Evolutionary conservation across 2,329 filamentous ascomycete species (phyloP).

Genomic region (Exutisphaerella laricina): DNA sequence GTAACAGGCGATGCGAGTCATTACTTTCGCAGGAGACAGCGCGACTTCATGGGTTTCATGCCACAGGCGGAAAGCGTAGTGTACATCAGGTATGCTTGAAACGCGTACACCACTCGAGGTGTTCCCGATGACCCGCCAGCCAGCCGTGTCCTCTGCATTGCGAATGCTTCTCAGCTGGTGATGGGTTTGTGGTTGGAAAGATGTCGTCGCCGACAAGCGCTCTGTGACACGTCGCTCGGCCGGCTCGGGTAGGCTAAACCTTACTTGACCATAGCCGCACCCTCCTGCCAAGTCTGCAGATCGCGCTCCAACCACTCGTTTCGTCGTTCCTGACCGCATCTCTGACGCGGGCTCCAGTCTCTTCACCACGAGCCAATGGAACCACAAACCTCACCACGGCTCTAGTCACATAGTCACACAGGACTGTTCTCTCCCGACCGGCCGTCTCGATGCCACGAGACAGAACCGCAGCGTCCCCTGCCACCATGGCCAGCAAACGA

Average conservation of each 20-base stretch:
- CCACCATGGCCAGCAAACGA: slow-evolving; percentile 5
- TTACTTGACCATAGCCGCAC: too few relatives aligned
- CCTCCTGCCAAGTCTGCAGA: too few relatives aligned
- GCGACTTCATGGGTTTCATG: neutral
- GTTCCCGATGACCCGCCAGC: neutral
- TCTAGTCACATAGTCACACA: neutral
- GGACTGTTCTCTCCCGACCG: neutral
- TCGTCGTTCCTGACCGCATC: slow-evolving; percentile 3
- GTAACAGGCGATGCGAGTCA: neutral
- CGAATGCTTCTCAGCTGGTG: neutral
- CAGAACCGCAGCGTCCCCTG: slow-evolving; percentile 1
- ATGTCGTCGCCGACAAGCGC: too few relatives aligned
- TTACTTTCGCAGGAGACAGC: slow-evolving; percentile 1
- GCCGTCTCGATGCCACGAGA: slow-evolving; percentile 3
- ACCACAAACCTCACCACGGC: neutral
- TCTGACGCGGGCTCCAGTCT: neutral
- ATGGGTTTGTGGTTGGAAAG: neutral
- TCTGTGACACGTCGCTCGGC: neutral
- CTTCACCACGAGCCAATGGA: slow-evolving; percentile 1
- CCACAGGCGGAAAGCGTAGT: too few relatives aligned
- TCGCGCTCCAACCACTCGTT: too few relatives aligned
- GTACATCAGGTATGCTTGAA: too few relatives aligned
- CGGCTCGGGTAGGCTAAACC: too few relatives aligned
- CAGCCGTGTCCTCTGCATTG: neutral
- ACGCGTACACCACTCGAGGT: too few relatives aligned